Base-by-base conservation (phyloP, 352 stramenopile genomes). In the Globisporangium cylindrosporum region DNA sequence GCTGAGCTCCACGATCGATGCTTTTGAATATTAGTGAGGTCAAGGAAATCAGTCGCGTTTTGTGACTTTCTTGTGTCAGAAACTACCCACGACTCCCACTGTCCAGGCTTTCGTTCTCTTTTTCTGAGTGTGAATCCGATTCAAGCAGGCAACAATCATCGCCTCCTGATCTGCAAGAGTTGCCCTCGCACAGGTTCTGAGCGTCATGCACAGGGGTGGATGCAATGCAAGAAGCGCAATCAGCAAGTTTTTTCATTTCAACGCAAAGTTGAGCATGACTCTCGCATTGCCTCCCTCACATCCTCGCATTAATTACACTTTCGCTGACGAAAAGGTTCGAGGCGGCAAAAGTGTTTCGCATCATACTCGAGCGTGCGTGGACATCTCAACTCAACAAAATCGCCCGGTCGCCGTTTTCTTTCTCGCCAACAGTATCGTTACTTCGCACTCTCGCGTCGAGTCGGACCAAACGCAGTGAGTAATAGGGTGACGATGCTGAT, bases 381-480 rank as follows among this genome's bases (percentile, higher is more conserved):
- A 10, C 22, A 38, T 18, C 3, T 24, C 51, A 59, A 9, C 18
- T 49, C 53, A 38, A 59, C 25, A 24, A 59, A 29, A 15, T n/a
- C 15, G 25, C 24, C 3, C 10, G 25, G 53, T 25, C 32, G 43
- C 27, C 15, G 60, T 66, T 66, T 66, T 59, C 60, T 59, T 66
- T 66, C 60, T 66, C 60, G 46, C 34, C 60, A 10, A 1, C 36
- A 53, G 15, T 15, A n/a, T 14, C 59, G 38, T 65, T 48, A 46
- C 59, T 46, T 43, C 43, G 59, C 59, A 10, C 32, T 38, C 32
- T 25, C 56, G n/a, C 3, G 57, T 58, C 60, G 60, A 56, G 60
- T 32, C 60, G 46, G 60, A 66, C 48, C 60, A 66, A 59, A 32
- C 41, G 10, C 27, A 29, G 59, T 64, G 38, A 64, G 59, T 64